phyloP scores from a whole-genome alignment of 2,329 filamentous ascomycete genomes.

The Beauveria varroae region DNA sequence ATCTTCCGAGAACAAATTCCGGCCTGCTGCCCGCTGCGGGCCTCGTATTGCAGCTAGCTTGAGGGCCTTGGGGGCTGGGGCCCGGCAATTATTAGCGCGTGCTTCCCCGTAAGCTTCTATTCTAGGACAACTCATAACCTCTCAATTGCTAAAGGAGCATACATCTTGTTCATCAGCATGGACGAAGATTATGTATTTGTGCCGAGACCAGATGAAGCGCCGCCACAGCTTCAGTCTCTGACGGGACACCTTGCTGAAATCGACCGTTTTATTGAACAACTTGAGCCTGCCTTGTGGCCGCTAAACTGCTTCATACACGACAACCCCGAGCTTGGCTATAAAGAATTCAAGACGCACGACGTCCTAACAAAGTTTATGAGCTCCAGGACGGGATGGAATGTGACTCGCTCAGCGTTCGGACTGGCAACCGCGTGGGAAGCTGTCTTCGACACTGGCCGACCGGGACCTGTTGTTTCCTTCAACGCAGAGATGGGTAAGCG shows the following conservation, averaged over 20 bases:
- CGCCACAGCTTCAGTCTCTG: neutral
- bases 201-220: neutral
- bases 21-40: neutral
- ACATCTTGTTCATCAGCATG: neutral
- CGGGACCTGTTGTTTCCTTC: slow-evolving; percentile 33
- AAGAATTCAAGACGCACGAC: slow-evolving; percentile 35
- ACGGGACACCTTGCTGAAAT: slow-evolving; percentile 24
- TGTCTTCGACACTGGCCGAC: slow-evolving; percentile 27
- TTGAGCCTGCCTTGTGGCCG: slow-evolving; percentile 22
- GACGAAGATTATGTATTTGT: slow-evolving; percentile 12
- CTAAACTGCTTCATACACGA: slow-evolving; percentile 35
- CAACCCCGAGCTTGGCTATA: slow-evolving; percentile 34
- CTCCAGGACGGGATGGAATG: slow-evolving; percentile 27
- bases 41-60: neutral
- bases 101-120: neutral
- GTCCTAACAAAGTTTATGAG: slow-evolving; percentile 30
- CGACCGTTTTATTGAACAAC: slow-evolving; percentile 14
- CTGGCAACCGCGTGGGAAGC: slow-evolving; percentile 38
- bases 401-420: slow-evolving; percentile 32
- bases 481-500: slow-evolving; percentile 29
- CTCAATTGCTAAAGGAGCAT: neutral
- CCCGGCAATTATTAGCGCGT: neutral
- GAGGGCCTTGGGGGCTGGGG: neutral
- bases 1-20: neutral
- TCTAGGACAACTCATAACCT: neutral